A percentile compares a stretch with the other conserved stretches of the same genome.
These are phyloP conservation scores for Rosa multiflora DNA, from an alignment of 306 rosid species.

Conservation along the genomic window DNA sequence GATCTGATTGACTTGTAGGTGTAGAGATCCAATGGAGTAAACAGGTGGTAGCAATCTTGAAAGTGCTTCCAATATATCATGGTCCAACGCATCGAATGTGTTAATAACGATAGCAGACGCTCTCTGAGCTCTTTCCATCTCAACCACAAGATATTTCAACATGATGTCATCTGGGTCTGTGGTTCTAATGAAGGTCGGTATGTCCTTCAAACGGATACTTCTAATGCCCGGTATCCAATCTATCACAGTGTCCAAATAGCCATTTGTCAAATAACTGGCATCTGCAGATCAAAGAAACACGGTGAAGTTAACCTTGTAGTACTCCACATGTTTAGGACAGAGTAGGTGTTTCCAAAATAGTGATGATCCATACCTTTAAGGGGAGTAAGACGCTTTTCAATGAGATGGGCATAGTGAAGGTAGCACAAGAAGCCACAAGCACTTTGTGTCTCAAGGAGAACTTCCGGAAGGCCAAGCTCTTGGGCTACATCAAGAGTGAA, in stretches of 20 bases:
- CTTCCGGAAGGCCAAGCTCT: slow-evolving; percentile 34
- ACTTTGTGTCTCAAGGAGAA: slow-evolving; percentile 32
- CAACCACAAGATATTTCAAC: neutral
- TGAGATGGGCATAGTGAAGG: slow-evolving; percentile 20
- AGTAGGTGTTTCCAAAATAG: neutral
- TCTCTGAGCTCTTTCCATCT: slow-evolving; percentile 27
- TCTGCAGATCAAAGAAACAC: slow-evolving; percentile 30
- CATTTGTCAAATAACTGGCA: slow-evolving; percentile 34
- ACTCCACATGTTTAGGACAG: neutral
- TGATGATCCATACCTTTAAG: slow-evolving; percentile 27
- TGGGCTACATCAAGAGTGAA: slow-evolving; percentile 35
- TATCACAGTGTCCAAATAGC: slow-evolving; percentile 43
- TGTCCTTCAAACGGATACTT: slow-evolving; percentile 43
- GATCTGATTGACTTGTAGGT: slow-evolving; percentile 12
- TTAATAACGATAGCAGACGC: slow-evolving; percentile 56
- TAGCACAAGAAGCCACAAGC: slow-evolving; percentile 37
- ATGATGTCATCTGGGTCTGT: slow-evolving; percentile 42
- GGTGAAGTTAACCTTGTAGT: neutral
- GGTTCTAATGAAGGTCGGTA: slow-evolving; percentile 60
- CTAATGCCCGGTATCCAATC: slow-evolving; percentile 64
- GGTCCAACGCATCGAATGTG: slow-evolving; percentile 54
- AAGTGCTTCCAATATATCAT: slow-evolving; percentile 30
- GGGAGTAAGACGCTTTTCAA: slow-evolving; percentile 23
- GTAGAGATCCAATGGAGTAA: slow-evolving; percentile 59
- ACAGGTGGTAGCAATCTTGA: slow-evolving; percentile 38